Conservation (phyloP, 2,329 filamentous ascomycete genomes). For the Penicillium sclerotigenum region DNA sequence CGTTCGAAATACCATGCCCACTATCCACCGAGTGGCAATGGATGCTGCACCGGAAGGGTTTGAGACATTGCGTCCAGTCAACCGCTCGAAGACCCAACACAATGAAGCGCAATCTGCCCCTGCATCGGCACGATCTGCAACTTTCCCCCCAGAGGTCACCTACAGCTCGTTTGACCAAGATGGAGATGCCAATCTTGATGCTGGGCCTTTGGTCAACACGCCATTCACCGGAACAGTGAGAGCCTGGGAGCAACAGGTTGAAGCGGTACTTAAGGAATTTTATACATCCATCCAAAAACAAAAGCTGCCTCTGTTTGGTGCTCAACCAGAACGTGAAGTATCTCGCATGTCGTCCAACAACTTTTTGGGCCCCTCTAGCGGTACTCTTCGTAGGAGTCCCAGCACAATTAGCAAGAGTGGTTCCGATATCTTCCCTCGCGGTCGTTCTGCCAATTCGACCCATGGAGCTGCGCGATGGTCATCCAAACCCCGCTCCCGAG, state of each 20-base stretch:
- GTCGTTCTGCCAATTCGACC: constrained; percentile 65
- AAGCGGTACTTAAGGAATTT: constrained; percentile 86
- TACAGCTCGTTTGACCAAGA: constrained; percentile 18
- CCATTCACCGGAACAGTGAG: constrained; percentile 72
- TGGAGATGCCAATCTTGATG: constrained; percentile 28
- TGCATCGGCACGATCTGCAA: constrained; percentile 20
- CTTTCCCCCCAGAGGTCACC: constrained; percentile 16
- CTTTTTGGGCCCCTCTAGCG: constrained; percentile 65
- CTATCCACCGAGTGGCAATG: constrained; percentile 71
- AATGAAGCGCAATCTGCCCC: constrained; percentile 17
- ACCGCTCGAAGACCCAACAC: constrained; percentile 43
- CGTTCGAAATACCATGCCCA: constrained; percentile 92
- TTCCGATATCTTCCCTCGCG: constrained; percentile 71
- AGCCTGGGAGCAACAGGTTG: constrained; percentile 85
- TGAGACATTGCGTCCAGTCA: constrained; percentile 50
- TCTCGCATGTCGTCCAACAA: constrained; percentile 49
- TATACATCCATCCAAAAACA: constrained; percentile 86
- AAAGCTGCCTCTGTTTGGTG: constrained; percentile 80
- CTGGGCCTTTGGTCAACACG: constrained; percentile 71
- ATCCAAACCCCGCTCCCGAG: constrained; percentile 77
- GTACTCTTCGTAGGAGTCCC: constrained; percentile 77
- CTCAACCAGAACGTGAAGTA: constrained; percentile 48
- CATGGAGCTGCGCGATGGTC: constrained; percentile 69
- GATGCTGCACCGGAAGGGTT: constrained; percentile 70
- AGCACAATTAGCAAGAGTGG: constrained; percentile 91